Base-by-base conservation (phyloP, 768 basidiomycete species). In the Suillus paluster region DNA sequence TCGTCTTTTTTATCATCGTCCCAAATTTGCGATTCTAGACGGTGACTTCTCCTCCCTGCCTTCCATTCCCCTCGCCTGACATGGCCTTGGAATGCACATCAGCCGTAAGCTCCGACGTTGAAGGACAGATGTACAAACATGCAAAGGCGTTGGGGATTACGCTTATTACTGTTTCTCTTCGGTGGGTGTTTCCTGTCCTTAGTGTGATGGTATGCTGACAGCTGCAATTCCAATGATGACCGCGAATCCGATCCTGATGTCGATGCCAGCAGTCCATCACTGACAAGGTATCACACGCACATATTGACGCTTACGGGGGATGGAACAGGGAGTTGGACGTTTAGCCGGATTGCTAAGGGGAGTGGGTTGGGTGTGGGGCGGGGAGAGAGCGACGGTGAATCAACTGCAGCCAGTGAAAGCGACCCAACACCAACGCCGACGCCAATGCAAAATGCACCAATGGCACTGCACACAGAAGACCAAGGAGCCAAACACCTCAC, bases 51-150 rank as follows among this genome's bases (percentile, higher is more conserved):
- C n/a, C n/a, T n/a, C n/a, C n/a, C n/a, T n/a, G n/a, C n/a, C n/a
- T n/a, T n/a, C n/a, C n/a, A n/a, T n/a, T n/a, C n/a, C n/a, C n/a
- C n/a, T n/a, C n/a, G n/a, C n/a, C n/a, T n/a, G n/a, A n/a, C n/a
- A n/a, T n/a, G n/a, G n/a, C n/a, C n/a, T n/a, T n/a, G n/a, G 95
- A 99, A 71, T 97, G 95, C 74, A 98, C 96, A 7, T 94, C 91
- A 59, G 97, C 96, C 1, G 94, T 99, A 11, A 96, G 94, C 14
- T 93, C 92, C 64, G 97, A 99, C 71, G 95, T 98, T 23, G 96
- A 99, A 73, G 95, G 95, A 0, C 81, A 86, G 65, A 95, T 99
- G 93, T 99, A 98, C 78, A 91, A 96, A 72, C 88, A 93, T 65
- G 90, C 92, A 33, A 97, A 97, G 75, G 83, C 87, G 36, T 79